phyloP scores from a whole-genome alignment of 257 asterid species.

The Solanum paucissectum region DNA sequence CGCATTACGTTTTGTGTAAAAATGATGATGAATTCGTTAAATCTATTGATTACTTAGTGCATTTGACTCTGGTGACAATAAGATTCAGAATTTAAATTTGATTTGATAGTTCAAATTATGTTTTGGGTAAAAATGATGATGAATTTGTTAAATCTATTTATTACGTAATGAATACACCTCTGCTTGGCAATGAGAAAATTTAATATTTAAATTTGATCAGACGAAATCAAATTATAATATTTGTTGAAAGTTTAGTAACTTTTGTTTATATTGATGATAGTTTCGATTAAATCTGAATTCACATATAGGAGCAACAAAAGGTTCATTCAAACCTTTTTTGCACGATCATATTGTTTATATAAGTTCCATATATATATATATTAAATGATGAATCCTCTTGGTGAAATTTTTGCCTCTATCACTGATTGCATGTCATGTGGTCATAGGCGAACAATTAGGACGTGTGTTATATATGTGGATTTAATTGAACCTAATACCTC shows the following conservation, averaged over 20 bases:
- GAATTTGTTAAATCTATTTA: not conserved
- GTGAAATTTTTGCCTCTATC: not conserved
- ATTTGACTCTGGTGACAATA: not conserved
- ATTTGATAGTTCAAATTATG: not conserved
- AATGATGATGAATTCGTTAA: not conserved
- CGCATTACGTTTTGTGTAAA: not conserved
- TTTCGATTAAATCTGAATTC: too few species aligned
- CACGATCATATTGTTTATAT: too few species aligned
- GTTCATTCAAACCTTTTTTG: too few species aligned
- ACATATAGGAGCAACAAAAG: too few species aligned
- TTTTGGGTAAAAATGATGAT: not conserved
- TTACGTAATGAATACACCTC: not conserved
- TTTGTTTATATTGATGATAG: too few species aligned
- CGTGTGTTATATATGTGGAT: not conserved
- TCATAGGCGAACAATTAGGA: not conserved
- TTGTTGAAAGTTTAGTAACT: too few species aligned
- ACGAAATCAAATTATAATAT: too few species aligned
- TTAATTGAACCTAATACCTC: not conserved
- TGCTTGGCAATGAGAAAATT: too few species aligned
- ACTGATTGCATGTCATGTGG: not conserved
- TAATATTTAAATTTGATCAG: too few species aligned
- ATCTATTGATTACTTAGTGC: not conserved
- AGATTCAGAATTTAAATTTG: not conserved
- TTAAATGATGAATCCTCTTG: too few species aligned
- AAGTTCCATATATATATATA: too few species aligned